These are phyloP conservation scores for Solanum verrucosum DNA, from an alignment of 257 asterid genomes.

Conservation along the genomic window DNA sequence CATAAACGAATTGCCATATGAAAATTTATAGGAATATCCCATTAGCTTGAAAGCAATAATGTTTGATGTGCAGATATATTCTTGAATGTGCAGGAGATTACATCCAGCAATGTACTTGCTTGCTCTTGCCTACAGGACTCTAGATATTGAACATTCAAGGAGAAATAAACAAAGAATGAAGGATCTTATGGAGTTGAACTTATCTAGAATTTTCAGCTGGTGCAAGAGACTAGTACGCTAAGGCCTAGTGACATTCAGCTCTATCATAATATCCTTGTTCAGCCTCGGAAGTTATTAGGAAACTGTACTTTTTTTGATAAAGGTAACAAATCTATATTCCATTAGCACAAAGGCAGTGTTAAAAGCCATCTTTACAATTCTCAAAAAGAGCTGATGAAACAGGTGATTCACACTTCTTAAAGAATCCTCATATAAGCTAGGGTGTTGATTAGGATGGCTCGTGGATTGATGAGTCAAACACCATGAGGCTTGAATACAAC, in stretches of 20 bases:
- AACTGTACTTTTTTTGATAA: background rate
- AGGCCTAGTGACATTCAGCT: background rate
- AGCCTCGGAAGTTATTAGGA: background rate
- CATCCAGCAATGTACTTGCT: conserved; percentile 94
- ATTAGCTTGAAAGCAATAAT: background rate
- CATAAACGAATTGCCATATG: background rate
- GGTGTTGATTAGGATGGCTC: background rate
- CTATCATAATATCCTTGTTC: background rate
- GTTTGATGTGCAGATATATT: conserved; percentile 1
- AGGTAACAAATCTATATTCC: background rate
- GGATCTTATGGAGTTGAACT: conserved; percentile 48
- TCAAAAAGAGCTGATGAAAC: background rate
- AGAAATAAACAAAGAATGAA: conserved; percentile 40
- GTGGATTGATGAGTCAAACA: background rate
- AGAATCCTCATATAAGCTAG: background rate
- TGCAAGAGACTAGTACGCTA: conserved; percentile 29
- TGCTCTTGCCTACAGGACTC: conserved; percentile 82
- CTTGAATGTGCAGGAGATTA: conserved; percentile 63
- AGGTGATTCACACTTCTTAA: background rate
- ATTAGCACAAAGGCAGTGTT: background rate
- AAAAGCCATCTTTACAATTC: background rate
- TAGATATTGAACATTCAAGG: conserved; percentile 71
- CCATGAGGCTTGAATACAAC: background rate
- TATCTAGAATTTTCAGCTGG: conserved; percentile 50
- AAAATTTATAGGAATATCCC: background rate